Base-by-base conservation (phyloP, 495 filamentous ascomycete genomes). In the Ascobolus immersus region DNA sequence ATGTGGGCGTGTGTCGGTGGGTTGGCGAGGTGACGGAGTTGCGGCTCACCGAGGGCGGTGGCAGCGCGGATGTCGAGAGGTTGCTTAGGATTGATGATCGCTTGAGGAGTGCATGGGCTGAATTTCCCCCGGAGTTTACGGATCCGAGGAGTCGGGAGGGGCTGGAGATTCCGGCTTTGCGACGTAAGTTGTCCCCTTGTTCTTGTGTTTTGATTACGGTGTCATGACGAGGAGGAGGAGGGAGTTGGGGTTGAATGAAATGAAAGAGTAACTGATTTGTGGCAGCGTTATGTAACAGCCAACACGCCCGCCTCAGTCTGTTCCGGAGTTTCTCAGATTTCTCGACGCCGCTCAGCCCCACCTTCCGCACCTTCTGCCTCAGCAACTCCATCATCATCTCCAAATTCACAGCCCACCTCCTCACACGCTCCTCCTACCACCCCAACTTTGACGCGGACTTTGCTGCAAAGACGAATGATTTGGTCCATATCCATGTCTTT, bases 281-380 rank as follows among this genome's bases (percentile, higher is more conserved):
- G n/a, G n/a, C n/a, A n/a, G n/a, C 47, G 10, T 27, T 50, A 25
- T 48, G 49, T 21, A 37, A 46, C 21, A 36, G 45, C 8, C 47
- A 50, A 20, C 42, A 50, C 35, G 42, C 43, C 21, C 42, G 47
- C n/a, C 36, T 50, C 35, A 36, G 49, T 22, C 46, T 50, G 21
- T 49, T 46, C 28, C 47, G 47, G 2, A 49, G 37, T 32, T 50
- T 49, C 25, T 46, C 46, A 10, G 47, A 50, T 22, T 34, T 23
- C 12, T 21, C 32, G 15, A 34, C 19, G 4, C 32, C 32, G 13
- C 15, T 31, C 0, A n/a, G 17, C 2, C 2, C 28, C 17, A 24
- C 26, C 4, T 48, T 48, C 13, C 38, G 42, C 12, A 49, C 40
- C 4, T 48, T 44, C 18, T 49, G 46, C 19, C 42, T 49, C 11